These are phyloP conservation scores for Nicotiana otophora DNA, from an alignment of 257 asterid species.

Conservation along the genomic window DNA sequence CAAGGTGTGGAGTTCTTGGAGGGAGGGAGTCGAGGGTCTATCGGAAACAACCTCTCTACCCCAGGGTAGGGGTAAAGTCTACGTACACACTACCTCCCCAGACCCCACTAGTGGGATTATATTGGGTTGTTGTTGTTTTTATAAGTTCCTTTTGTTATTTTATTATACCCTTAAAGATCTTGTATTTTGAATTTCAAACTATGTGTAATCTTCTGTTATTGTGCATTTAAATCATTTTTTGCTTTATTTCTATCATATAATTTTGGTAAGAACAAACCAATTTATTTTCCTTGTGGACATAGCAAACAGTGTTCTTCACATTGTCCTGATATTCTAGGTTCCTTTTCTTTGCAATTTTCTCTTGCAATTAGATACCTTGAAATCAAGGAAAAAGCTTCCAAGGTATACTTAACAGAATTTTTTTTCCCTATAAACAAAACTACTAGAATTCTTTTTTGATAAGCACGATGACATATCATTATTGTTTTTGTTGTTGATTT, in stretches of 20 bases:
- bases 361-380: background rate
- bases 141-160: background rate
- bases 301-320: constrained; percentile 1
- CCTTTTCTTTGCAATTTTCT: background rate
- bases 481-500: background rate
- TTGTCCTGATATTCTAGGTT: background rate
- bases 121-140: background rate
- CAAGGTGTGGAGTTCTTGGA: too few relatives aligned
- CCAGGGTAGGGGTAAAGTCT: too few relatives aligned
- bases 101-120: too few relatives aligned
- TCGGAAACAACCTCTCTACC: too few relatives aligned
- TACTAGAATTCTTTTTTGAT: background rate
- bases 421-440: background rate
- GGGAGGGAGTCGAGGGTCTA: too few relatives aligned
- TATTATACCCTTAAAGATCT: background rate
- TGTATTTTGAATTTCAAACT: background rate
- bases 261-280: background rate
- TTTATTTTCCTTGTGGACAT: background rate
- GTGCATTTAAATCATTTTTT: background rate
- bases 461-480: background rate
- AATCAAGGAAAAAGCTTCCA: background rate
- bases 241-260: background rate
- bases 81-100: too few relatives aligned
- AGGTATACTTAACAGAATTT: background rate
- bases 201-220: background rate